Evolutionary conservation across 768 basidiomycete species (phyloP).

Genomic region (Russula sp.): DNA sequence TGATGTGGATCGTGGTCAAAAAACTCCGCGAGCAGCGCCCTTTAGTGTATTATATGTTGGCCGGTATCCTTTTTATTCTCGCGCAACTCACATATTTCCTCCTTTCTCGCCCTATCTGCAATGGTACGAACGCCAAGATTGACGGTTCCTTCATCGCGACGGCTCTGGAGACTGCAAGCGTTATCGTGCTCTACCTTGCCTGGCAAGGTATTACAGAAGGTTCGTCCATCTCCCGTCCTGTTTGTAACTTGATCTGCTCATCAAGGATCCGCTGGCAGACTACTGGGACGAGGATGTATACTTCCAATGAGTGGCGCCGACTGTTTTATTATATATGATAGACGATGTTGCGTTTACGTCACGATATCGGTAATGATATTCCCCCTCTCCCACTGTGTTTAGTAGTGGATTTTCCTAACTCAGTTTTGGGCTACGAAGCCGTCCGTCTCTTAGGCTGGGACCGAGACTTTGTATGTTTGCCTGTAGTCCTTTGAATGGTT

Average conservation of each 20-base stretch:
- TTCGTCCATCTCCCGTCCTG: slow-evolving; percentile 36
- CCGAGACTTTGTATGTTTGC: no score
- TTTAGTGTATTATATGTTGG: slow-evolving; percentile 70
- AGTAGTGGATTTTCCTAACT: neutral
- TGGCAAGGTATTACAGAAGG: slow-evolving; percentile 92
- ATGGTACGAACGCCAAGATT: slow-evolving; percentile 59
- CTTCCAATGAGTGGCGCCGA: slow-evolving; percentile 33
- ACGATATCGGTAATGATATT: slow-evolving; percentile 1
- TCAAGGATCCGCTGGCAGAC: slow-evolving; percentile 32
- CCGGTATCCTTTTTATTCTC: slow-evolving; percentile 74
- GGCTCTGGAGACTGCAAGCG: slow-evolving; percentile 71
- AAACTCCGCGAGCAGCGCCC: slow-evolving; percentile 79
- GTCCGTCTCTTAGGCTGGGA: no score
- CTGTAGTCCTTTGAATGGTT: neutral
- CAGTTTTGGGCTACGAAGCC: neutral
- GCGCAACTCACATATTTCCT: slow-evolving; percentile 83
- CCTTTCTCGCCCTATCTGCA: slow-evolving; percentile 72
- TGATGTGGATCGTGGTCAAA: slow-evolving; percentile 75
- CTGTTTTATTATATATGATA: neutral
- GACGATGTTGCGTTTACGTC: slow-evolving; percentile 10
- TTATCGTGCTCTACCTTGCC: slow-evolving; percentile 66
- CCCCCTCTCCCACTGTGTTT: neutral
- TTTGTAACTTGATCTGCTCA: neutral
- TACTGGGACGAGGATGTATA: slow-evolving; percentile 51
- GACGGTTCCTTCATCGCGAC: slow-evolving; percentile 90